phyloP scores from a whole-genome alignment of 345 rosid genomes.

The Angophora floribunda region DNA sequence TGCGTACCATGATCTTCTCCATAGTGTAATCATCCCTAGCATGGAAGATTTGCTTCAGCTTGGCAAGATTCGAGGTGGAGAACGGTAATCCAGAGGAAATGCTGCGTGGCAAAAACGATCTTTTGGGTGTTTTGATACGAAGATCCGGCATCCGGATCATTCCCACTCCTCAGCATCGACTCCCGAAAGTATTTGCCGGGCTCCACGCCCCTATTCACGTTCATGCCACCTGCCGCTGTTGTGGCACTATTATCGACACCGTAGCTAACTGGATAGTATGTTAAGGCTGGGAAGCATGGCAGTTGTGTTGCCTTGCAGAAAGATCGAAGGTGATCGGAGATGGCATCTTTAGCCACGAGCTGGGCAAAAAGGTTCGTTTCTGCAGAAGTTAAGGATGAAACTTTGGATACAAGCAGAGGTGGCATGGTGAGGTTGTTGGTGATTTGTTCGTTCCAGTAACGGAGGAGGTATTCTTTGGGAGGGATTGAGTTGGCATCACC shows the following conservation, averaged over 20 bases:
- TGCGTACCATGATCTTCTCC: conserved; percentile 42
- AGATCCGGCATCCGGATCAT: conserved; percentile 80
- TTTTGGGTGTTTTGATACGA: conserved; percentile 68
- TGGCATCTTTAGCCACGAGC: conserved; percentile 50
- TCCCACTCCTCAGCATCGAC: conserved; percentile 48
- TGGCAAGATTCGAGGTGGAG: conserved; percentile 21
- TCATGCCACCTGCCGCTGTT: conserved; percentile 16
- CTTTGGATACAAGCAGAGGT: conserved; percentile 55
- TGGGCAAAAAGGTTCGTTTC: conserved; percentile 55
- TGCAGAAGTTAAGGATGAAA: conserved; percentile 56
- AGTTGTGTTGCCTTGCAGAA: conserved; percentile 79
- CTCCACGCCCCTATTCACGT: conserved; percentile 59
- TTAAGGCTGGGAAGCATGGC: conserved; percentile 61
- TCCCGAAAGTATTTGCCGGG: conserved; percentile 81
- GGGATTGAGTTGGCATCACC: conserved; percentile 37
- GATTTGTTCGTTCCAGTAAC: conserved; percentile 81
- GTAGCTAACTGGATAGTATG: conserved; percentile 31
- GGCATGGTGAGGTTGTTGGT: conserved; percentile 25
- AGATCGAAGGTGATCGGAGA: conserved; percentile 39
- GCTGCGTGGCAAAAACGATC: conserved; percentile 75
- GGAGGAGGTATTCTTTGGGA: conserved; percentile 51
- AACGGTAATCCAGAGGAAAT: conserved; percentile 49
- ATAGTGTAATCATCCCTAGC: conserved; percentile 52
- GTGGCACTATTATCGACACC: not conserved
- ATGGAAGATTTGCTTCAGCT: conserved; percentile 35